These are phyloP conservation scores for Mucor piriformis DNA, from an alignment of 371 early-diverging fungal species.

Conservation along the genomic window DNA sequence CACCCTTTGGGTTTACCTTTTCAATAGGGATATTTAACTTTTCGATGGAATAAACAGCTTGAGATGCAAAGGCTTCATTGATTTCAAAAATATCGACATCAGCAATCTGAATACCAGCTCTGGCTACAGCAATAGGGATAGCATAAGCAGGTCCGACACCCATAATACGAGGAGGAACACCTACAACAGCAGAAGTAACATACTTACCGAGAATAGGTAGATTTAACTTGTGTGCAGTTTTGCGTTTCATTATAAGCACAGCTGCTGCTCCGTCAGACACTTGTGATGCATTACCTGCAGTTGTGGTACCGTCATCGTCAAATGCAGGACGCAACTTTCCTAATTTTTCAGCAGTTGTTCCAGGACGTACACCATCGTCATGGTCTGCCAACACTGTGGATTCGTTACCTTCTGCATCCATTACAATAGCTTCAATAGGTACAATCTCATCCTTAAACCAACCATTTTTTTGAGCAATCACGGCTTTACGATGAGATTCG, in stretches of 20 bases:
- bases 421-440: slow-evolving; percentile 80
- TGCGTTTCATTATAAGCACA: slow-evolving; percentile 93
- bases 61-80: slow-evolving; percentile 99
- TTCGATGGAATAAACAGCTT: slow-evolving; percentile 91
- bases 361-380: slow-evolving; percentile 95
- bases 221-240: slow-evolving; percentile 87
- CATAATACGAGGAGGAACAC: slow-evolving; percentile 89
- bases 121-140: slow-evolving; percentile 89
- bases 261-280: slow-evolving; percentile 99
- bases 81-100: slow-evolving; percentile 86
- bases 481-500: slow-evolving; percentile 78
- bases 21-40: slow-evolving; percentile 80
- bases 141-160: slow-evolving; percentile 96
- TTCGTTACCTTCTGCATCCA: slow-evolving; percentile 71
- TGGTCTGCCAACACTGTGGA: slow-evolving; percentile 63
- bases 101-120: slow-evolving; percentile 76
- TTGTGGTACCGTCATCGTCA: slow-evolving; percentile 77
- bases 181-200: slow-evolving; percentile 87
- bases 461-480: slow-evolving; percentile 87
- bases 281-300: slow-evolving; percentile 98
- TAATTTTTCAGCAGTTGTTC: slow-evolving; percentile 79
- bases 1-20: slow-evolving; percentile 98
- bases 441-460: slow-evolving; percentile 93
- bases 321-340: slow-evolving; percentile 93
- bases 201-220: slow-evolving; percentile 89